phyloP scores from a whole-genome alignment of 2,329 filamentous ascomycete species.

The Metarhizium humberi region DNA sequence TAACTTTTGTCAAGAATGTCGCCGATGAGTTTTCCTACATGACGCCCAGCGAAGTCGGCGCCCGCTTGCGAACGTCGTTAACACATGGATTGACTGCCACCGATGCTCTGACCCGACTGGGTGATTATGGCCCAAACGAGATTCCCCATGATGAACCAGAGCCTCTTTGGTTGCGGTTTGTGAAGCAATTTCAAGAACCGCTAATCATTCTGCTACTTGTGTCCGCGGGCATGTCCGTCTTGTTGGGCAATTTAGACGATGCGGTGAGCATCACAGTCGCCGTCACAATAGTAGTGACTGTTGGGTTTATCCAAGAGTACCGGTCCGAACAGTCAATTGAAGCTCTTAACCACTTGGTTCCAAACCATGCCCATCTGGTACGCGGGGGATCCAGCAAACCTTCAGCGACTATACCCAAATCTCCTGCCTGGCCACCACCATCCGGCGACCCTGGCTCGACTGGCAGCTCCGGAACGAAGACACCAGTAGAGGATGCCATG shows the following conservation, averaged over 20 bases:
- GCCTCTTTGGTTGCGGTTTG: slow-evolving; percentile 86
- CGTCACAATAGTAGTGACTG: slow-evolving; percentile 91
- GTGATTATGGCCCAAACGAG: slow-evolving; percentile 83
- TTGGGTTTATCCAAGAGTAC: slow-evolving; percentile 96
- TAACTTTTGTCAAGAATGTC: slow-evolving; percentile 30
- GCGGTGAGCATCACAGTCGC: slow-evolving; percentile 92
- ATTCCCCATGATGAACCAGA: slow-evolving; percentile 90
- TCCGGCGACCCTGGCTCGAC: slow-evolving; percentile 34
- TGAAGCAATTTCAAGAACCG: slow-evolving; percentile 95
- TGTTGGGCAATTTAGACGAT: slow-evolving; percentile 91
- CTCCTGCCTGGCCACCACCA: slow-evolving; percentile 39
- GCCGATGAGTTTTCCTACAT: slow-evolving; percentile 58
- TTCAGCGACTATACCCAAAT: slow-evolving; percentile 19
- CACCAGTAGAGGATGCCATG: slow-evolving; percentile 52
- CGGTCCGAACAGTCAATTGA: slow-evolving; percentile 95
- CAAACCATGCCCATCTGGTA: slow-evolving; percentile 92
- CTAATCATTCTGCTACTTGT: slow-evolving; percentile 85
- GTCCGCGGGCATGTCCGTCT: slow-evolving; percentile 77
- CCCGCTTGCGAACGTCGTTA: slow-evolving; percentile 73
- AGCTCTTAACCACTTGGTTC: slow-evolving; percentile 85
- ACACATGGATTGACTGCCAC: slow-evolving; percentile 69
- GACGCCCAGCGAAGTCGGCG: slow-evolving; percentile 68
- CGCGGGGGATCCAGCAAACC: slow-evolving; percentile 41
- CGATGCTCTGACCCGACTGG: slow-evolving; percentile 71
- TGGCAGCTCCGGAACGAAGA: slow-evolving; percentile 37